Conservation (phyloP, 2,329 filamentous ascomycete genomes). For the Coniosporium tulheliwenetii region DNA sequence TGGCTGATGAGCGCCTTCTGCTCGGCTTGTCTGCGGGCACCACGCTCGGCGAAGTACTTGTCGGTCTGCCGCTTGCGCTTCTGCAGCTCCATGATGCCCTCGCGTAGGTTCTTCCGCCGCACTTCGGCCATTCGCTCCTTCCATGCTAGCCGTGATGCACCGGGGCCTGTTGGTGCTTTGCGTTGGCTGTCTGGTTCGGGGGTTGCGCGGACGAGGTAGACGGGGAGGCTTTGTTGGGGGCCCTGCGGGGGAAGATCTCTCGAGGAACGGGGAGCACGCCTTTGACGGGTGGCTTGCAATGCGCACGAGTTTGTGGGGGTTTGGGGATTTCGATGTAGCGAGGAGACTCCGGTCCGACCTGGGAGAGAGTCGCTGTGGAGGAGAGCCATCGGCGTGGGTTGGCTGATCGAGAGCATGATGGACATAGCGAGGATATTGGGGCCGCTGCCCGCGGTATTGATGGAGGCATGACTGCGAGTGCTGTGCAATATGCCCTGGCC, state of each 20-base stretch:
- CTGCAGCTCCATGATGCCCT: constrained; percentile 57
- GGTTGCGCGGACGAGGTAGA: constrained; percentile 46
- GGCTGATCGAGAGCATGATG: constrained; percentile 18
- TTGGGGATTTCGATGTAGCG: constrained; percentile 70
- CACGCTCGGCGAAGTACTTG: constrained; percentile 20
- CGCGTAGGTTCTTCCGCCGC: constrained; percentile 55
- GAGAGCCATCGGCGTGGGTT: constrained; percentile 22
- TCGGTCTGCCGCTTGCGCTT: constrained; percentile 40
- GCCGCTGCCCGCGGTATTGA: constrained; percentile 16
- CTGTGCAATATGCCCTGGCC: background rate
- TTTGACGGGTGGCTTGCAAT: constrained; percentile 38
- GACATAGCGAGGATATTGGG: constrained; percentile 17
- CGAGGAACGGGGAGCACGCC: constrained; percentile 75
- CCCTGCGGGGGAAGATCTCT: constrained; percentile 51
- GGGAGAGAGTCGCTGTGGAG: constrained; percentile 24
- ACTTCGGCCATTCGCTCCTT: constrained; percentile 57
- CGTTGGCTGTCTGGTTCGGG: constrained; percentile 31
- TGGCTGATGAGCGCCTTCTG: constrained; percentile 39
- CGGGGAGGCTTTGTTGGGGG: constrained; percentile 43
- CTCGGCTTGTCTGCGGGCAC: constrained; percentile 32
- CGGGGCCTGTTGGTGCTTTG: constrained; percentile 12
- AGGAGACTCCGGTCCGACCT: constrained; percentile 71
- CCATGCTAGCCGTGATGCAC: constrained; percentile 33
- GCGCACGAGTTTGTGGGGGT: constrained; percentile 53
- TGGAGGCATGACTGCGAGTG: constrained; percentile 19